Evolutionary conservation across 805 yeast genomes (phyloP), one percentile per base, ranked within the genome.

Genomic region (Nakazawaea laoshanensis): DNA sequence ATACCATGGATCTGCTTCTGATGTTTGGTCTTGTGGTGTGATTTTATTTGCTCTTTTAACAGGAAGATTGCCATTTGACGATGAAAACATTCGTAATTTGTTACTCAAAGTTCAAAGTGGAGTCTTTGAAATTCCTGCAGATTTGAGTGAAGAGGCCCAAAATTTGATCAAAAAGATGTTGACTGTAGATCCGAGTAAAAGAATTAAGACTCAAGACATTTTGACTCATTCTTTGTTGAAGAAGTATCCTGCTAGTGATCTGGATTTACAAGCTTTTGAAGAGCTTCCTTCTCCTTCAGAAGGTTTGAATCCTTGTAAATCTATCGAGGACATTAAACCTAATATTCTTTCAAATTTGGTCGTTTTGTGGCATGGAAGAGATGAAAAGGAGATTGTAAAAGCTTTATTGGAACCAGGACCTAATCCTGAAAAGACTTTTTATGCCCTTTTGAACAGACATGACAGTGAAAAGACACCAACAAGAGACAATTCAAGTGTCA

Each of bases 11-110:
- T 77, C 83, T 19, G 87, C 88, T 22, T 77, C 87, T 39, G 94
- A 83, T 57, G 80, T 83, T 25, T 83, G 94, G 94, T 80, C 89
- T 5, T 82, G 92, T 59, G 94, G 94, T 49, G 83, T 83, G 27
- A 81, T 83, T 28, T 59, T 82, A 30, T 83, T 79, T 58, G 92
- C 92, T 4, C 57, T 83, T 30, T 56, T 83, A 37, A 80, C 89
- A 2, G 94, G 94, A 3, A 77, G 83, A 58, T 59, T 83, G 40
- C 94, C 94, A 7, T 83, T 83, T 49, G 89, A 83, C 51, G 92
- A 83, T 54, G 85, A 81, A 40, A 79, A 78, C 47, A 81, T 83
- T 46, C 70, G 86, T 51, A 74, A 70, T 42, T 53, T 83, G 37
- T 55, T 83, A 33, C 50, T 80, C 37, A 83, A 82, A 53, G 94